These are phyloP conservation scores for Lagenaria siceraria DNA, from an alignment of 306 rosid species.

Conservation along the genomic window DNA sequence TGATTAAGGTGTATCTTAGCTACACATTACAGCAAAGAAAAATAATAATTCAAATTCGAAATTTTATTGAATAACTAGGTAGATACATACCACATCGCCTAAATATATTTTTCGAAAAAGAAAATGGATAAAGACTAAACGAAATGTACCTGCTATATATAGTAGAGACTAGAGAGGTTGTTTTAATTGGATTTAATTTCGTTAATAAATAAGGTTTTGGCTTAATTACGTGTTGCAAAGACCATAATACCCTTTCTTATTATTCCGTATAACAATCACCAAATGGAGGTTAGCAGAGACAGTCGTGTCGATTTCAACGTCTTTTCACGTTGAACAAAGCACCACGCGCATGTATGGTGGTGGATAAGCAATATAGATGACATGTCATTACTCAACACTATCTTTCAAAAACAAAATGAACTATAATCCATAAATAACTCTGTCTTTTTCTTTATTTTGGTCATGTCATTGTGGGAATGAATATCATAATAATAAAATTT, in stretches of 20 bases:
- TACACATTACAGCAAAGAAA: too few relatives aligned
- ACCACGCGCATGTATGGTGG: constrained; percentile 2
- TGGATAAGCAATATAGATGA: background rate
- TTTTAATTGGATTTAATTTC: background rate
- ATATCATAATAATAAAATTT: too few relatives aligned
- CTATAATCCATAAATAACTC: background rate
- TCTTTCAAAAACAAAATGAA: background rate
- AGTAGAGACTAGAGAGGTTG: background rate
- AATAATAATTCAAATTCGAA: too few relatives aligned
- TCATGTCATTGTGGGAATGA: too few relatives aligned
- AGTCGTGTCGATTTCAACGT: background rate
- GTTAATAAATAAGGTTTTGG: background rate
- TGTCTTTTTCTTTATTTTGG: background rate
- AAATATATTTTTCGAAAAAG: background rate
- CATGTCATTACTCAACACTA: background rate
- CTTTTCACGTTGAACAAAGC: background rate
- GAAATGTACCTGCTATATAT: background rate
- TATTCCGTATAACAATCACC: background rate
- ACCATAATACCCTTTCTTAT: background rate
- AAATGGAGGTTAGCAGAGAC: background rate
- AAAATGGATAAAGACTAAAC: background rate
- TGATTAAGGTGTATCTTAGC: too few relatives aligned
- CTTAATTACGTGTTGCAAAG: background rate
- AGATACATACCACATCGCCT: too few relatives aligned
- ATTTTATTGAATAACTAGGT: too few relatives aligned